Conservation (phyloP, 192 early-diverging fungal species). For the Backusella parvicylindrica region DNA sequence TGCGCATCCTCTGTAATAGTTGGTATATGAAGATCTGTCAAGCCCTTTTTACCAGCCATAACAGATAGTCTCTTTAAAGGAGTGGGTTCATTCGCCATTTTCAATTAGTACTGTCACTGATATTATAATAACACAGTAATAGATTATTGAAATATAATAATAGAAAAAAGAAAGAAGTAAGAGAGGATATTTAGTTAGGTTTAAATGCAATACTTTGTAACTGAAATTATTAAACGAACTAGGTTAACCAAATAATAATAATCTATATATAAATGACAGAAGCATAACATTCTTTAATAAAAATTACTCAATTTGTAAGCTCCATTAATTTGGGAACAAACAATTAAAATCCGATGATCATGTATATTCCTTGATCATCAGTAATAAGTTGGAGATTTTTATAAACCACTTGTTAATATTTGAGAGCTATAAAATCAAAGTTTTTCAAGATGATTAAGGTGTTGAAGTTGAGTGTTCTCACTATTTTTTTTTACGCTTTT, state of each 20-base stretch:
- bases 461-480: not conserved
- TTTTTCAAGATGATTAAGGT: not conserved
- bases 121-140: not conserved
- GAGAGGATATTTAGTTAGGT: not conserved
- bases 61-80: conserved; percentile 35
- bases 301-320: not conserved
- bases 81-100: conserved; percentile 22
- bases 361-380: not conserved
- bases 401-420: not conserved
- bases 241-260: not conserved
- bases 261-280: not conserved
- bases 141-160: not conserved
- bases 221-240: not conserved
- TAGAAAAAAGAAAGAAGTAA: conserved; percentile 2
- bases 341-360: not conserved
- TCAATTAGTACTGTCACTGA: not conserved
- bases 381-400: not conserved
- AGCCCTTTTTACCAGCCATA: conserved; percentile 33
- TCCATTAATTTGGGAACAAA: not conserved
- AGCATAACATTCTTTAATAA: not conserved
- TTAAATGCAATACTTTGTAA: conserved; percentile 5
- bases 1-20: conserved; percentile 43
- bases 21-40: conserved; percentile 41
- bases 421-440: not conserved
- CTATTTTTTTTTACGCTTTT: not conserved